Percentiles rank a stretch among this genome's conserved stretches.
Evolutionary conservation across 2,329 filamentous ascomycete genomes (phyloP).

Genomic region (Colletotrichum nymphaeae): DNA sequence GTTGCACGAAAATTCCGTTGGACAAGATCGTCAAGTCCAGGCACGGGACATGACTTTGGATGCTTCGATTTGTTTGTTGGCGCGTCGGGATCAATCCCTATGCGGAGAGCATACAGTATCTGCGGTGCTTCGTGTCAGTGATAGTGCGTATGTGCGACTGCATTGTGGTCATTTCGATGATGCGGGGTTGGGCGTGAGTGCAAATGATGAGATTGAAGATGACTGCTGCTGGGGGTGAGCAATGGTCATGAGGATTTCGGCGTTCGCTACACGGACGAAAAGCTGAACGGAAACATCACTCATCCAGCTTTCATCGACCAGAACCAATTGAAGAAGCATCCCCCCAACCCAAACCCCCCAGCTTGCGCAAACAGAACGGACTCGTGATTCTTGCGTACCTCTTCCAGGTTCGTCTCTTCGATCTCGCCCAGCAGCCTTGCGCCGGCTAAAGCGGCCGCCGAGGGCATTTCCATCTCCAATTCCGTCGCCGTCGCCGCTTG

Average conservation of each 20-base stretch:
- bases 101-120: conserved; percentile 44
- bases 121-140: conserved; percentile 37
- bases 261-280: neutral
- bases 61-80: conserved; percentile 20
- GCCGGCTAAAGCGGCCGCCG: conserved; percentile 57
- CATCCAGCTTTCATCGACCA: neutral
- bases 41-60: conserved; percentile 52
- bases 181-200: neutral
- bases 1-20: conserved; percentile 60
- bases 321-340: neutral
- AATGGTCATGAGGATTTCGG: conserved; percentile 41
- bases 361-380: neutral
- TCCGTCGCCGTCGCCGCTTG: neutral
- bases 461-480: conserved; percentile 43
- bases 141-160: neutral
- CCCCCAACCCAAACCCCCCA: neutral
- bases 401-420: conserved; percentile 68
- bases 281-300: conserved; percentile 16
- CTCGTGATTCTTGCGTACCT: conserved; percentile 56
- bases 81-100: conserved; percentile 18
- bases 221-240: conserved; percentile 27
- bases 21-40: conserved; percentile 59
- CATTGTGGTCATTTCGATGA: neutral
- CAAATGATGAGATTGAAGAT: neutral
- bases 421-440: conserved; percentile 64